Conservation (phyloP, 768 basidiomycete species). For the Mycena latifolia region DNA sequence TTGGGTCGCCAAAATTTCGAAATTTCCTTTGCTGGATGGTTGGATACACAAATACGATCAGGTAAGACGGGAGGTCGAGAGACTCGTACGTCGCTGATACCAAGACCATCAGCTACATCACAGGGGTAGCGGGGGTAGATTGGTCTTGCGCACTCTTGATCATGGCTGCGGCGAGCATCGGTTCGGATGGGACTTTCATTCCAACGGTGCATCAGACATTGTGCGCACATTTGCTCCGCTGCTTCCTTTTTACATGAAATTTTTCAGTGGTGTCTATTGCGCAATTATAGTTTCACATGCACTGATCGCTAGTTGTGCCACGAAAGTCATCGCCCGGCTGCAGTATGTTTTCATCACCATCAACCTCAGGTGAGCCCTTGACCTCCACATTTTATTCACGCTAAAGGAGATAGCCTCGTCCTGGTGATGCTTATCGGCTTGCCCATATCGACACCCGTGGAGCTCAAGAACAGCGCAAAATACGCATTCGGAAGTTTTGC, state of each 20-base stretch:
- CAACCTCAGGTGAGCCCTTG: conserved; percentile 68
- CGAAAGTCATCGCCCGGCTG: conserved; percentile 70
- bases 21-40: conserved; percentile 66
- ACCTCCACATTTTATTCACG: neutral
- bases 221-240: no score
- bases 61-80: no score
- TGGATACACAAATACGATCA: conserved; percentile 62
- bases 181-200: conserved; percentile 1
- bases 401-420: neutral
- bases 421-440: conserved; percentile 8
- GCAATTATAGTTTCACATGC: conserved; percentile 72
- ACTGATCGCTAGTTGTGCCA: conserved; percentile 75
- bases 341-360: conserved; percentile 78
- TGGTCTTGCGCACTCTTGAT: neutral
- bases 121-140: neutral
- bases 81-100: no score
- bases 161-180: conserved; percentile 12
- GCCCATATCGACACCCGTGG: neutral
- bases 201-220: conserved; percentile 14
- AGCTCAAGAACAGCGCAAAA: conserved; percentile 3
- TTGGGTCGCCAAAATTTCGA: conserved; percentile 57
- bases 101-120: no score
- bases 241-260: no score
- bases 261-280: conserved; percentile 72
- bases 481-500: conserved; percentile 17